phyloP scores from a whole-genome alignment of 2,329 filamentous ascomycete genomes.

The Cytospora leucostoma region DNA sequence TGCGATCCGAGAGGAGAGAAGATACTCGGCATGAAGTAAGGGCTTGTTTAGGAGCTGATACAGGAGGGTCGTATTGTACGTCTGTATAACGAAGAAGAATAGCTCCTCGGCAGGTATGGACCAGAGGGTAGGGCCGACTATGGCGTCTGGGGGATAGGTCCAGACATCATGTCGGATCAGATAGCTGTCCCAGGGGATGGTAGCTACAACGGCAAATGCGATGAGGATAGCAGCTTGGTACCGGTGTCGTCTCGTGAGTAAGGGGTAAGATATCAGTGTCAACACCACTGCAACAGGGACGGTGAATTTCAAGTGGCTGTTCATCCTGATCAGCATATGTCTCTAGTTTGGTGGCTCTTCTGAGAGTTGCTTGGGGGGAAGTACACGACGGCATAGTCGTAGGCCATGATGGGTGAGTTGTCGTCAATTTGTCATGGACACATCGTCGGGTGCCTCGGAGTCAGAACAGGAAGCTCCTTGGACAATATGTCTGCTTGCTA shows the following conservation, averaged over 20 bases:
- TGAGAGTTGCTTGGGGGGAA: background rate
- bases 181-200: slow-evolving; percentile 77
- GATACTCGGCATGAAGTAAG: slow-evolving; percentile 52
- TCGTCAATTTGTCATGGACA: background rate
- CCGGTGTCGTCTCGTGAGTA: slow-evolving; percentile 62
- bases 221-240: slow-evolving; percentile 65
- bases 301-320: slow-evolving; percentile 66
- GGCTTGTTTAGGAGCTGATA: slow-evolving; percentile 69
- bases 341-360: background rate
- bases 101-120: slow-evolving; percentile 71
- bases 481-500: background rate
- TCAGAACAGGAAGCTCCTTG: background rate
- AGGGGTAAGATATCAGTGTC: slow-evolving; percentile 59
- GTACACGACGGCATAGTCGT: slow-evolving; percentile 33
- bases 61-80: slow-evolving; percentile 69
- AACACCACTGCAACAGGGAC: slow-evolving; percentile 63
- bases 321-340: background rate
- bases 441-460: slow-evolving; percentile 5
- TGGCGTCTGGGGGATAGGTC: slow-evolving; percentile 68
- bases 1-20: slow-evolving; percentile 29
- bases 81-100: slow-evolving; percentile 78
- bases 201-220: slow-evolving; percentile 64
- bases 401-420: slow-evolving; percentile 30
- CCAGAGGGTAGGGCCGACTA: slow-evolving; percentile 63
- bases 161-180: slow-evolving; percentile 68